Base-by-base conservation (phyloP, 495 filamentous ascomycete species). In the Rhizodiscina lignyota region DNA sequence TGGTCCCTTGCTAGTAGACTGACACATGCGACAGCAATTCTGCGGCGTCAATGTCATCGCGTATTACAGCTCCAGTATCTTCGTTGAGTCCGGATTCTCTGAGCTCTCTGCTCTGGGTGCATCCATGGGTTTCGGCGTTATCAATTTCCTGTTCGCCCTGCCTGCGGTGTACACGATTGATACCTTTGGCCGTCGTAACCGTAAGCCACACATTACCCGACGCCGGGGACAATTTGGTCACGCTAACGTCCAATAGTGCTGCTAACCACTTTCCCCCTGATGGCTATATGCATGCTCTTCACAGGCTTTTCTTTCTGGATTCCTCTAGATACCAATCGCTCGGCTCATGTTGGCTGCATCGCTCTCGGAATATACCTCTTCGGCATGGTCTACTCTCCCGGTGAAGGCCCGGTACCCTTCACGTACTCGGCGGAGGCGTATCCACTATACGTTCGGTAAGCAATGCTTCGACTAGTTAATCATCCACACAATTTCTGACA, bases 371-470 rank as follows among this genome's bases (percentile, higher is more conserved):
- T 82, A 27, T 85, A 83, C 46, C 55, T 89, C 2, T 89, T 78
- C 47, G 77, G 67, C 11, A 61, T 77, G 4, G 68, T 80, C 17
- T 87, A 91, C 55, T 79, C 74, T 0, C 79, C 81, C 1, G 83
- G 83, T 13, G 76, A 80, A 48, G 79, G 83, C 0, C 79, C 83
- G 0, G 82, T 89, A 0, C 80, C 83, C 0, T 86, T 85, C 48
- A 83, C 79, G 1, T 89, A 91, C 49, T 77, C 72, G 3, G 82
- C 82, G 2, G 82, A 89, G 80, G 79, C 73, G 1, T 81, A 77
- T 49, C 82, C 82, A 1, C 54, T 86, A 1, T 78, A 81, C 42
- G 66, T 82, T n/a, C 71, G 80, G n/a, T n/a, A n/a, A n/a, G n/a
- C n/a, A n/a, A n/a, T n/a, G n/a, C n/a, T n/a, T n/a, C n/a, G n/a